Percentiles rank a stretch among this genome's conserved stretches.
phyloP scores from a whole-genome alignment of 495 filamentous ascomycete species.

The Acidomyces sp. region DNA sequence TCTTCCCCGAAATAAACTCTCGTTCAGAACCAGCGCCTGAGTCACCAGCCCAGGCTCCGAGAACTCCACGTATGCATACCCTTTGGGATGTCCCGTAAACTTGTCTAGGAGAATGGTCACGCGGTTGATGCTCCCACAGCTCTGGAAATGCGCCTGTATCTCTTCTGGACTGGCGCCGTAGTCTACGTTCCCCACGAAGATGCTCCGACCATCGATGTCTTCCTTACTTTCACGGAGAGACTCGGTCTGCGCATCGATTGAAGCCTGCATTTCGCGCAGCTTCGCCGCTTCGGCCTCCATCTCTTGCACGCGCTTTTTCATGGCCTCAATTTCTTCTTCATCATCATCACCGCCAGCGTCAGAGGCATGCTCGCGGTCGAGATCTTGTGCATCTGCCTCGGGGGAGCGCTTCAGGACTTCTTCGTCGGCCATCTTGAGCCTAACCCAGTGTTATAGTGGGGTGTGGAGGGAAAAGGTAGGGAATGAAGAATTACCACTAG shows the following conservation, averaged over 20 bases:
- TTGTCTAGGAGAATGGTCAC: conserved; percentile 97
- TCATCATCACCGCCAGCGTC: conserved; percentile 26
- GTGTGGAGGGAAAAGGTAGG: no score
- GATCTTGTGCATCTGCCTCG: conserved; percentile 18
- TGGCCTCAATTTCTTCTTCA: conserved; percentile 80
- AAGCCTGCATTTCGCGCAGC: conserved; percentile 90
- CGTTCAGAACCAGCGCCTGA: conserved; percentile 87
- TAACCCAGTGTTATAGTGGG: no score
- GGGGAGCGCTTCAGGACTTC: no score
- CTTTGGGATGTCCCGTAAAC: conserved; percentile 95
- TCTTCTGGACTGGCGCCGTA: conserved; percentile 97
- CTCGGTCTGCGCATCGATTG: conserved; percentile 69
- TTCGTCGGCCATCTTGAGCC: no score
- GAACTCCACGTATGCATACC: conserved; percentile 99
- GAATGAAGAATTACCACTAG: no score
- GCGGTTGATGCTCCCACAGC: conserved; percentile 91
- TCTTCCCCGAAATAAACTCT: conserved; percentile 88
- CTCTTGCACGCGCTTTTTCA: conserved; percentile 95
- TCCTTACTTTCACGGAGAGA: conserved; percentile 85
- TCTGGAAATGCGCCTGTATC: conserved; percentile 98
- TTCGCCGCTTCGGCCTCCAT: conserved; percentile 98
- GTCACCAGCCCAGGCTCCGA: conserved; percentile 86
- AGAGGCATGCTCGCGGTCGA: conserved; percentile 19
- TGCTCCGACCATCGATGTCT: conserved; percentile 86
- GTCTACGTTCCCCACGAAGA: conserved; percentile 98